Base-by-base conservation (phyloP, 371 early-diverging fungal genomes). In the Fennellomyces sp. region DNA sequence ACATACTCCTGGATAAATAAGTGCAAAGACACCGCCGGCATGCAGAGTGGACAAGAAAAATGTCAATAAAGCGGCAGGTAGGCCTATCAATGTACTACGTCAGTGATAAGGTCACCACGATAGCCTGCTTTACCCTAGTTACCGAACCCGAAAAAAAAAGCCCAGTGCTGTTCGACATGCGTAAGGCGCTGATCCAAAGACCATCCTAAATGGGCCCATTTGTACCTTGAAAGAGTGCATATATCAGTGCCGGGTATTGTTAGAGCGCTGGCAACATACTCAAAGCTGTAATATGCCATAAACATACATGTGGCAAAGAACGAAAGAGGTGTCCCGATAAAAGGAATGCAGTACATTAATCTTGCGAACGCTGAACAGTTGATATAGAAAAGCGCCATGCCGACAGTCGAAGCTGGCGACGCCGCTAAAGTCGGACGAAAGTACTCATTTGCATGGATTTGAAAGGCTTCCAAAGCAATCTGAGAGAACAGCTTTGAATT, bases 61-160 rank as follows among this genome's bases (percentile, higher is more conserved):
- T 0, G 75, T 75, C 3, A 78, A 26, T 8, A 56, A 31, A 3
- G 82, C 69, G 30, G 65, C 74, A 8, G 76, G 76, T 25, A 80
- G 62, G 6, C 76, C 76, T 75, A n/a, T 38, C 5, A 11, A 15
- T 35, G 17, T 49, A 4, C n/a, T n/a, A n/a, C n/a, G n/a, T n/a
- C n/a, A n/a, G n/a, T n/a, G n/a, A n/a, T n/a, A n/a, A n/a, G n/a
- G n/a, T n/a, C n/a, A n/a, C n/a, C n/a, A n/a, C n/a, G n/a, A n/a
- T n/a, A n/a, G n/a, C n/a, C n/a, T n/a, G n/a, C n/a, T n/a, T n/a
- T n/a, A n/a, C n/a, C n/a, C n/a, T n/a, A n/a, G n/a, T 31, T 73
- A 63, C 82, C 82, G 54, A 82, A 82, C 33, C 82, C 82, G 5
- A 78, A 60, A 49, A 71, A 82, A 60, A 74, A 82, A 10, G 78